Evolutionary conservation across 2,329 filamentous ascomycete genomes (phyloP).

Genomic region (Akanthomyces dipterigenus): DNA sequence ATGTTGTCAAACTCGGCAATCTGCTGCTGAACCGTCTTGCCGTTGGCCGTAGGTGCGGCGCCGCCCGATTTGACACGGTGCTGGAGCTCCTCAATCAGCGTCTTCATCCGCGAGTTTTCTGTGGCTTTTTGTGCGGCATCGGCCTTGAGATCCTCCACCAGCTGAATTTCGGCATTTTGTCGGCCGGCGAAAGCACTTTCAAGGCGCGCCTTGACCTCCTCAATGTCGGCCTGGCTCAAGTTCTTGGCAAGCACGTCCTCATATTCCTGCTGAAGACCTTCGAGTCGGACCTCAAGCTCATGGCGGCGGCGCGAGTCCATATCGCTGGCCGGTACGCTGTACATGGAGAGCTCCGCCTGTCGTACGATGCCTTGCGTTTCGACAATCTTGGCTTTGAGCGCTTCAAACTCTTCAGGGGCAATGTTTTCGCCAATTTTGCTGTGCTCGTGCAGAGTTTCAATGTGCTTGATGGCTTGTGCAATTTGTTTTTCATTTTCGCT

Average conservation of each 20-base stretch:
- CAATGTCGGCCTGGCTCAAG: constrained; percentile 68
- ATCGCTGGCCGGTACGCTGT: constrained; percentile 59
- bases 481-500: constrained; percentile 88
- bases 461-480: constrained; percentile 72
- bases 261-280: constrained; percentile 72
- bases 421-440: constrained; percentile 72
- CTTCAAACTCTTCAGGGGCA: constrained; percentile 71
- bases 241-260: constrained; percentile 76
- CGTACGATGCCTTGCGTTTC: constrained; percentile 90
- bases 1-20: constrained; percentile 98
- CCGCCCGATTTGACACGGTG: constrained; percentile 60
- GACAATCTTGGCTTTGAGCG: constrained; percentile 69
- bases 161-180: constrained; percentile 64
- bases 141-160: constrained; percentile 68
- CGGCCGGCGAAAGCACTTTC: constrained; percentile 71
- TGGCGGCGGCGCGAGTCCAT: constrained; percentile 60
- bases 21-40: constrained; percentile 94
- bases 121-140: constrained; percentile 71
- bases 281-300: constrained; percentile 71
- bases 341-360: constrained; percentile 83
- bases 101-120: constrained; percentile 75
- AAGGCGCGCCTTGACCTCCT: constrained; percentile 75
- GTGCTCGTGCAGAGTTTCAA: constrained; percentile 72
- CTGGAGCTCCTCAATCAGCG: constrained; percentile 74
- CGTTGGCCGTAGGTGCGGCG: constrained; percentile 58